Conservation (phyloP, 352 stramenopile species). For the Phytophthora pistaciae region DNA sequence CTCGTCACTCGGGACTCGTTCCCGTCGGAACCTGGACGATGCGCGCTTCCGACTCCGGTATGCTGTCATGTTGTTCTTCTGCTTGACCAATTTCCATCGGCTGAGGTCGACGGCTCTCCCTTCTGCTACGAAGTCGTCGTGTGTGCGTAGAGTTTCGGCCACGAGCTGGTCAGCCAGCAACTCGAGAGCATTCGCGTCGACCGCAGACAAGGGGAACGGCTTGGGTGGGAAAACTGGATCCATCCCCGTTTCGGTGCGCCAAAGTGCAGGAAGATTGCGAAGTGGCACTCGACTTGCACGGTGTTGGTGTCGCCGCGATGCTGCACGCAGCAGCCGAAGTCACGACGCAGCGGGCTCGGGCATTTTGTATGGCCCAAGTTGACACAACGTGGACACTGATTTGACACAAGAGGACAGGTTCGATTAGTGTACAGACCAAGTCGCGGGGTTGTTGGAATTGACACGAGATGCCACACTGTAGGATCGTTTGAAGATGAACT, state of each 20-base stretch:
- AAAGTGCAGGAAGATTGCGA: constrained; percentile 9
- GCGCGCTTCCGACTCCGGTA: constrained; percentile 47
- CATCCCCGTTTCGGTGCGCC: constrained; percentile 32
- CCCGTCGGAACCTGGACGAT: constrained; percentile 7
- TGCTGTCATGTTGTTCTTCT: constrained; percentile 55
- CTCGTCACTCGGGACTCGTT: constrained; percentile 27
- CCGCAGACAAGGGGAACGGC: constrained; percentile 16
- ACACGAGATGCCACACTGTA: no score
- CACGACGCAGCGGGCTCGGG: neutral
- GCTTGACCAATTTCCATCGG: constrained; percentile 59
- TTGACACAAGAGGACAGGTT: neutral
- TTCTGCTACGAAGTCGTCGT: constrained; percentile 52
- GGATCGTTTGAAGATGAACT: no score
- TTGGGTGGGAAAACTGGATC: constrained; percentile 19
- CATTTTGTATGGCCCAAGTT: constrained; percentile 3
- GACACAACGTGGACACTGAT: constrained; percentile 1
- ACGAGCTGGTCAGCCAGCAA: constrained; percentile 57
- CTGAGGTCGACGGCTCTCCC: constrained; percentile 37
- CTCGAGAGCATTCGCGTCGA: constrained; percentile 21
- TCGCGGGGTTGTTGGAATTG: constrained; percentile 9
- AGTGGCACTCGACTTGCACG: constrained; percentile 15
- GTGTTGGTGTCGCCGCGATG: neutral
- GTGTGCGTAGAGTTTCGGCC: constrained; percentile 55
- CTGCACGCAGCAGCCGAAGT: neutral
- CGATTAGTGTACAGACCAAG: constrained; percentile 16